Base-by-base conservation (phyloP, 306 rosid species). In the Corylus heterophylla region DNA sequence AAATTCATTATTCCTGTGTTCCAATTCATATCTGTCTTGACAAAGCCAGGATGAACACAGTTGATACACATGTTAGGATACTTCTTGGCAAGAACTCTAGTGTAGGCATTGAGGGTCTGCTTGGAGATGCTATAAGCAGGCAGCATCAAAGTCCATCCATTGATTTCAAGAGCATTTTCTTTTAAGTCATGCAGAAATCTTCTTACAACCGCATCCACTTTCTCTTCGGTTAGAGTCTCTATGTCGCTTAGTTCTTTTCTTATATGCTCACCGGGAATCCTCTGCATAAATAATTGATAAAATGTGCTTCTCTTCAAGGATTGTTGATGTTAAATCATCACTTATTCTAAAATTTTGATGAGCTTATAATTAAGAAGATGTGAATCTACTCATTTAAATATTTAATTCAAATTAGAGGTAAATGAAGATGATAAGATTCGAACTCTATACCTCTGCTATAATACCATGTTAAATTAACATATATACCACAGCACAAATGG, bases 1-100 rank as follows among this genome's bases (percentile, higher is more conserved):
- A 77, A 54, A 18, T 63, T 81, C 83, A 79, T 29, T 14, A 77
- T 35, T n/a, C 91, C 93, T 2, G 83, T 89, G 31, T 82, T 86
- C 91, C 87, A 83, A 56, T 83, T 89, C 22, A 87, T 5, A 74
- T 89, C 88, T 1, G 92, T 87, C 54, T 85, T 73, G 18, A 89
- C 88, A 71, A 54, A 89, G 47, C 90, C 90, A 0, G 91, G 93
- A 80, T 89, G 91, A 37, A 87, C 89, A 44, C 93, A 89, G 72
- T 89, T 89, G 82, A 89, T 63, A 62, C 54, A 77, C 88, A 85
- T 80, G 10, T 81, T 22, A 8, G 89, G 84, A 55, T 87, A 14
- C 84, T 75, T 83, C 35, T 62, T 85, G 25, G 91, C 91, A 25
- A 85, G 84, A 54, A 89, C 56, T 87, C 93, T 83, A 1, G 93